phyloP scores from a whole-genome alignment of 2,329 filamentous ascomycete species.

The Arthrocladium fulminans region DNA sequence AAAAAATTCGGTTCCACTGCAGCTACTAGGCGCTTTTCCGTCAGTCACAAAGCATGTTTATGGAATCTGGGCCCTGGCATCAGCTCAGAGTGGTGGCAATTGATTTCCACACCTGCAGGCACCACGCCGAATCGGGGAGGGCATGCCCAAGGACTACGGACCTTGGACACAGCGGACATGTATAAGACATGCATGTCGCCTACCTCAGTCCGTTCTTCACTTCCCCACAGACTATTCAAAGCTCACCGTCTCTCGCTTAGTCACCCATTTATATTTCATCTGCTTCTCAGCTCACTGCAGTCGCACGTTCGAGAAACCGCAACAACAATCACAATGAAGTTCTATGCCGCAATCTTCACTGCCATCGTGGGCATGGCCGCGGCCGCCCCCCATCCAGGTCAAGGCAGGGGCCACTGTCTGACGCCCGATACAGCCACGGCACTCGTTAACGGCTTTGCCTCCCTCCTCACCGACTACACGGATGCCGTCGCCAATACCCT shows the following conservation, averaged over 20 bases:
- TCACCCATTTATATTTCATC: background rate
- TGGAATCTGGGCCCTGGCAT: background rate
- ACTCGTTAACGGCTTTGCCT: constrained; percentile 15
- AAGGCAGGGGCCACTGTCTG: constrained; percentile 8
- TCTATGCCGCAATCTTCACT: constrained; percentile 1
- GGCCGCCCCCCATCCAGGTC: background rate
- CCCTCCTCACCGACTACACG: constrained; percentile 18
- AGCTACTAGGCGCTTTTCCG: background rate
- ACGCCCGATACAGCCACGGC: constrained; percentile 14
- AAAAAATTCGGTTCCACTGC: background rate
- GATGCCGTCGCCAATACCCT: constrained; percentile 14
- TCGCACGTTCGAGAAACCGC: background rate
- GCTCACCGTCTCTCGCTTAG: background rate
- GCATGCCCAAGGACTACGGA: background rate
- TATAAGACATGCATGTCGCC: background rate
- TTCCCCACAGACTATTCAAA: background rate
- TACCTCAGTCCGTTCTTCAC: background rate
- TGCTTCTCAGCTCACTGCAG: background rate
- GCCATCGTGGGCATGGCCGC: constrained; percentile 2
- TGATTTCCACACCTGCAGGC: background rate
- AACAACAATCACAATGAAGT: constrained; percentile 8
- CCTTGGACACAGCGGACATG: background rate
- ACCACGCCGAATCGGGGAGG: background rate
- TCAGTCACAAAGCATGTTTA: background rate
- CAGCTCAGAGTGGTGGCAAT: too few relatives aligned